Evolutionary conservation across 768 basidiomycete species (phyloP).

Genomic region (Paxillus rubicundulus): DNA sequence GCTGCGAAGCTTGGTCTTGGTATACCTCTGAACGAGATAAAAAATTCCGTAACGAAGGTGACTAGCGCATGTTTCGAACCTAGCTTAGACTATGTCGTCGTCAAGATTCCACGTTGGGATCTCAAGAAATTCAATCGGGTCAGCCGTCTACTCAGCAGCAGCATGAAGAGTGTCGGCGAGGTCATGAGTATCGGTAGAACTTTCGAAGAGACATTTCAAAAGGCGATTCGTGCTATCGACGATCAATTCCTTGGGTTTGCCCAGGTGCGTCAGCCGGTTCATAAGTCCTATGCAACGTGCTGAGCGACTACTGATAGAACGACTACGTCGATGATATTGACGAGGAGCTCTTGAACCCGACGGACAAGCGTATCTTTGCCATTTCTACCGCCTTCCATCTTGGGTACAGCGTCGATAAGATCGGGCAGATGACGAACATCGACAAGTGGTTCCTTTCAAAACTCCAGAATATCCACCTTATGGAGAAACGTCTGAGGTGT

Average conservation of each 20-base stretch:
- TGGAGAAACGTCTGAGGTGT: constrained; percentile 76
- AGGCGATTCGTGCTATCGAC: constrained; percentile 95
- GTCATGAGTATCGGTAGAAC: constrained; percentile 99
- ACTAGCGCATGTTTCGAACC: constrained; percentile 99
- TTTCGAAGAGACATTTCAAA: constrained; percentile 98
- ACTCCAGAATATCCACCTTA: constrained; percentile 77
- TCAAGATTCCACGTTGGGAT: constrained; percentile 99
- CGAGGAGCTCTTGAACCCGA: constrained; percentile 89
- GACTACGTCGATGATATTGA: constrained; percentile 88
- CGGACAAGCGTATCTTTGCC: constrained; percentile 96
- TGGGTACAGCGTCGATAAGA: constrained; percentile 92
- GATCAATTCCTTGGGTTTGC: constrained; percentile 93
- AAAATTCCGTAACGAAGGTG: constrained; percentile 94
- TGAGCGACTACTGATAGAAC: constrained; percentile 49
- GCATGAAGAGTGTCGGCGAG: constrained; percentile 99
- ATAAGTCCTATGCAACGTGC: neutral
- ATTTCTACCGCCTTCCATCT: constrained; percentile 91
- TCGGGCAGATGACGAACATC: constrained; percentile 97
- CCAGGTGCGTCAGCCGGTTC: constrained; percentile 46
- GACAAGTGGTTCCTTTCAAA: constrained; percentile 98
- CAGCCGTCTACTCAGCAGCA: constrained; percentile 84
- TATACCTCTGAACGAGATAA: constrained; percentile 96
- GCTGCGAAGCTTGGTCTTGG: constrained; percentile 97
- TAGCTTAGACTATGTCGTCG: constrained; percentile 93
- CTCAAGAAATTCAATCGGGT: constrained; percentile 97